These are phyloP conservation scores for Arxiozyma telluris DNA, from an alignment of 1,139 yeast genomes.

Conservation along the genomic window DNA sequence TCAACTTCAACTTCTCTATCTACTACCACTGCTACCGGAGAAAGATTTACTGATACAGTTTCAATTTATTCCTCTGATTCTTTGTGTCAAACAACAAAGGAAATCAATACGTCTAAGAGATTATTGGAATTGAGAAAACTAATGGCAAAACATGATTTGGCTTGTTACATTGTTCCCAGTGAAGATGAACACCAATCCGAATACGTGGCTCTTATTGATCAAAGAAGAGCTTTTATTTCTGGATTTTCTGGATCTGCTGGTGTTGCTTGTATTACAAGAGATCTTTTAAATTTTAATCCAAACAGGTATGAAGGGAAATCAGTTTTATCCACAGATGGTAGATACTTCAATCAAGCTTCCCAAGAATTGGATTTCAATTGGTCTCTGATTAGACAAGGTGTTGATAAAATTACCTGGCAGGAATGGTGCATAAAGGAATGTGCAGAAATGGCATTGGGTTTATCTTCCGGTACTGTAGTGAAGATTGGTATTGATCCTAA, in stretches of 20 bases:
- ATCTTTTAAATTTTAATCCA: slow-evolving; percentile 37
- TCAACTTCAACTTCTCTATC: neutral
- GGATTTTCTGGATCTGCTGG: slow-evolving; percentile 97
- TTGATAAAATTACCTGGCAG: slow-evolving; percentile 75
- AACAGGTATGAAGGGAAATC: slow-evolving; percentile 45
- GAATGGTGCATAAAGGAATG: slow-evolving; percentile 72
- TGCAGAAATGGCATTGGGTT: slow-evolving; percentile 41
- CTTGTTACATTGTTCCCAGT: slow-evolving; percentile 76
- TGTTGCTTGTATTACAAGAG: slow-evolving; percentile 75
- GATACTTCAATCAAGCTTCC: slow-evolving; percentile 86
- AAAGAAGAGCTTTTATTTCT: slow-evolving; percentile 74
- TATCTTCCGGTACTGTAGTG: slow-evolving; percentile 28
- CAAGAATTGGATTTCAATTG: slow-evolving; percentile 85
- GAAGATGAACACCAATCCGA: slow-evolving; percentile 95
- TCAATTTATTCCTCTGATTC: slow-evolving; percentile 34
- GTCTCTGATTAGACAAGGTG: slow-evolving; percentile 75
- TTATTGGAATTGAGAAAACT: slow-evolving; percentile 52
- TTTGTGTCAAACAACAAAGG: slow-evolving; percentile 32
- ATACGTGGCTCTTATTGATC: slow-evolving; percentile 72
- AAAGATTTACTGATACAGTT: slow-evolving; percentile 20
- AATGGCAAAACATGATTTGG: slow-evolving; percentile 59
- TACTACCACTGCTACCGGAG: neutral
- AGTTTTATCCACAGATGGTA: slow-evolving; percentile 84
- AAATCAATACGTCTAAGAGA: slow-evolving; percentile 49
- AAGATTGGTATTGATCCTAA: slow-evolving; percentile 53